Evolutionary conservation across 768 basidiomycete genomes (phyloP).

Genomic region (Lactifluus rugatus): DNA sequence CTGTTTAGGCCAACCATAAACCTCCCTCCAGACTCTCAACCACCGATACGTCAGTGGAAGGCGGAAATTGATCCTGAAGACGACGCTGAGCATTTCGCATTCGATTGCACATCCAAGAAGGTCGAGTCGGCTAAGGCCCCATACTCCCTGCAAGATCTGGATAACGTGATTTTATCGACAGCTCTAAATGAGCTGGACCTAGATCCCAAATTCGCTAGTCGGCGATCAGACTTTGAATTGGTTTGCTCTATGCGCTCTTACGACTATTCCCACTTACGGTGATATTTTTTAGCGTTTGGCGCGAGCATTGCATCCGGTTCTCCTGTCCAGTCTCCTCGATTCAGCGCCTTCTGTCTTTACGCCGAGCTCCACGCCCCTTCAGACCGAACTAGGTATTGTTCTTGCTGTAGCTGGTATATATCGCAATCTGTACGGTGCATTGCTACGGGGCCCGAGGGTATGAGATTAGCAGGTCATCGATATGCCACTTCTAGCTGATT

Average conservation of each 20-base stretch:
- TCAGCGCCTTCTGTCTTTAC: constrained; percentile 75
- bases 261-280: background rate
- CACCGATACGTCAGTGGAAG: constrained; percentile 25
- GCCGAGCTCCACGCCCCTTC: constrained; percentile 47
- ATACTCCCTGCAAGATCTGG: constrained; percentile 23
- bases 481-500: background rate
- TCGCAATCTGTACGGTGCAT: constrained; percentile 47
- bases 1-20: constrained; percentile 29
- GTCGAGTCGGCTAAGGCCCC: constrained; percentile 8
- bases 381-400: constrained; percentile 52
- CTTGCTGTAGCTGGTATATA: constrained; percentile 48
- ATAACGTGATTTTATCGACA: constrained; percentile 6
- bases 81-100: constrained; percentile 27
- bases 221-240: constrained; percentile 14
- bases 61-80: constrained; percentile 30
- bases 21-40: background rate
- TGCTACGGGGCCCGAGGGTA: constrained; percentile 39
- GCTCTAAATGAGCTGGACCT: constrained; percentile 2
- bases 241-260: background rate
- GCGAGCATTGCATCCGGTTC: constrained; percentile 62
- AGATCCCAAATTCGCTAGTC: constrained; percentile 11
- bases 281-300: constrained; percentile 46
- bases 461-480: constrained; percentile 21
- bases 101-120: background rate
- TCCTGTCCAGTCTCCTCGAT: constrained; percentile 82